A percentile compares a stretch with the other conserved stretches of the same genome.
These are phyloP conservation scores for Tulasnella sp. DNA, from an alignment of 768 basidiomycete genomes.

Conservation along the genomic window DNA sequence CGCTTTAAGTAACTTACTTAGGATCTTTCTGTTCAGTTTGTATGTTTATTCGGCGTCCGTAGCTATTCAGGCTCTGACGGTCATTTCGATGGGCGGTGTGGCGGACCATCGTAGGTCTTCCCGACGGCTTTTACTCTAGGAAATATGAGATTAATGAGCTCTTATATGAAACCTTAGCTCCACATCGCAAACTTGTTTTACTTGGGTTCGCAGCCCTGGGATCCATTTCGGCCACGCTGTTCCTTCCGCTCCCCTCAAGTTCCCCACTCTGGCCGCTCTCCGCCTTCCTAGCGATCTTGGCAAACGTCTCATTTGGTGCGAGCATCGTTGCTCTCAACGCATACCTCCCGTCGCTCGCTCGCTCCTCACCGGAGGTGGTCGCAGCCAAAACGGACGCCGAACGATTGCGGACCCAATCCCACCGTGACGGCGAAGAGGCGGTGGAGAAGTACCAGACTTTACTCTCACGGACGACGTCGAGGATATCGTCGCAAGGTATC, in stretches of 20 bases:
- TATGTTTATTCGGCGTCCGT: constrained; percentile 85
- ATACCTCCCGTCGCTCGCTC: constrained; percentile 67
- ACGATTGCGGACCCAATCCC: neutral
- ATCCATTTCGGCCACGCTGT: constrained; percentile 51
- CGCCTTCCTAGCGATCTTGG: constrained; percentile 56
- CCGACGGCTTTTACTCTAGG: neutral
- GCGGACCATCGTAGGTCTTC: constrained; percentile 63
- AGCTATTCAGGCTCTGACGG: constrained; percentile 80
- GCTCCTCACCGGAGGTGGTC: constrained; percentile 35
- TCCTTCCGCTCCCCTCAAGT: constrained; percentile 61
- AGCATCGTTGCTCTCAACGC: constrained; percentile 84
- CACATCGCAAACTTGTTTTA: constrained; percentile 67
- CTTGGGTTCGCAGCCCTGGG: constrained; percentile 64
- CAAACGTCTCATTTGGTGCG: constrained; percentile 80
- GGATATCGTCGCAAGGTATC: constrained; percentile 75
- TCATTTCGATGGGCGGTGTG: constrained; percentile 87
- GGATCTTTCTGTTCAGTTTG: constrained; percentile 38
- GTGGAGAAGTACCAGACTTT: constrained; percentile 38
- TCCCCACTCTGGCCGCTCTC: constrained; percentile 59
- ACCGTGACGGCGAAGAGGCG: neutral
- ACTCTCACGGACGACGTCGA: constrained; percentile 64
- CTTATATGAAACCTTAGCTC: too few relatives aligned
- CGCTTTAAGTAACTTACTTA: neutral
- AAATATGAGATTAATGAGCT: neutral
- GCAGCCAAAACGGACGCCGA: constrained; percentile 9